Evolutionary conservation across 805 yeast genomes (phyloP), one percentile per base, ranked within the genome.

Genomic region (Candida arabinofermentans): DNA sequence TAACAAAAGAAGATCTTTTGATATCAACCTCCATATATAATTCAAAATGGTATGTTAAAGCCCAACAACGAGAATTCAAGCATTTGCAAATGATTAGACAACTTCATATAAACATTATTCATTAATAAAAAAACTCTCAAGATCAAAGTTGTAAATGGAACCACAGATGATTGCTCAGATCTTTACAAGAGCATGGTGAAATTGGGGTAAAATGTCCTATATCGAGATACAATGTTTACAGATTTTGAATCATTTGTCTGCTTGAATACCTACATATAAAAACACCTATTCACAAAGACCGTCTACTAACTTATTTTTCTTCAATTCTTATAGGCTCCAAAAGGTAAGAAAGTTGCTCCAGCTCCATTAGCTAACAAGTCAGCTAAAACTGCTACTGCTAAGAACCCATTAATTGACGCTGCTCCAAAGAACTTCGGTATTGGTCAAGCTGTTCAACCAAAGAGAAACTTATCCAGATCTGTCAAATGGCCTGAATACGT

Each of bases 401-500:
- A 75, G 75, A 86, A 86, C 81, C 96, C 96, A 64, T 77, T 88
- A 70, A 71, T 86, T 66, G 90, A 83, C 70, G 71, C 91, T 52
- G 77, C 87, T 57, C 93, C 96, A 71, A 83, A 83, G 76, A 82
- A 79, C 77, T 88, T 82, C 65, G 96, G 96, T 74, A 83, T 89
- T 62, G 97, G 97, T 65, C 96, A 90, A 78, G 75, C 82, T 58
- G 62, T 89, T 61, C 96, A 89, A 74, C 95, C 86, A 70, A 86
- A 83, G 79, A 82, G 91, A 76, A 86, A 90, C 86, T 83, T 90
- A 67, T 74, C 91, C 53, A 88, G 96, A 74, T 88, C 85, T 70
- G 96, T 89, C 68, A 90, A 85, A 75, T 89, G 96, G 97, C 97
- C 97, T 70, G 90, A 84, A 75, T 87, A 88, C 71, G 93, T 89